A percentile compares a stretch with the other conserved stretches of the same genome.
phyloP scores from a whole-genome alignment of 2,329 filamentous ascomycete genomes.

The Epichloe sp. region DNA sequence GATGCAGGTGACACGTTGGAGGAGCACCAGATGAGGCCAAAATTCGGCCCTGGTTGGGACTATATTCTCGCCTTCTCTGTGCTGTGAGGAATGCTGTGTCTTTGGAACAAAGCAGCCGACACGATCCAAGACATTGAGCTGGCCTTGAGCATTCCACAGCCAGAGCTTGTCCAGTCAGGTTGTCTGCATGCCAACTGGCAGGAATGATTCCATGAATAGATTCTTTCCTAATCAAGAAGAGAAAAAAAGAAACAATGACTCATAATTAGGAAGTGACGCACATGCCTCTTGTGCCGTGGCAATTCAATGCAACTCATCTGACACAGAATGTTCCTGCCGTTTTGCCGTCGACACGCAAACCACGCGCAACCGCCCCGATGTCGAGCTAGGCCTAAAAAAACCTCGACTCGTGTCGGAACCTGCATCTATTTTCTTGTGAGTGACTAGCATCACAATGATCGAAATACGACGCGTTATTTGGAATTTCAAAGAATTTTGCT shows the following conservation, averaged over 20 bases:
- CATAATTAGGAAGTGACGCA: too few species aligned
- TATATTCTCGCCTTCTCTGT: neutral
- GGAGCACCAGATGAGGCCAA: neutral
- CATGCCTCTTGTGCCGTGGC: too few species aligned
- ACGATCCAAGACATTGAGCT: neutral
- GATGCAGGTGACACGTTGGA: neutral
- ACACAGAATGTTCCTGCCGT: too few species aligned
- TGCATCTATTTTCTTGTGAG: neutral
- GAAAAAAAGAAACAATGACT: neutral
- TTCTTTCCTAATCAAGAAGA: neutral
- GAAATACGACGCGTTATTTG: neutral
- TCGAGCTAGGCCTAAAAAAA: too few species aligned
- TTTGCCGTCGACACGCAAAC: too few species aligned
- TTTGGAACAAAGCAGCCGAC: neutral
- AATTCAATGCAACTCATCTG: too few species aligned
- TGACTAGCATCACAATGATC: too few species aligned
- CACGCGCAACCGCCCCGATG: too few species aligned
- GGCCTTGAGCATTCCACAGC: neutral
- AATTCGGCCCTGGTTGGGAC: neutral
- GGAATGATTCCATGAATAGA: too few species aligned
- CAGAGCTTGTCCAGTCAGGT: neutral
- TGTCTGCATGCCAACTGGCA: too few species aligned
- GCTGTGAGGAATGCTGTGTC: neutral
- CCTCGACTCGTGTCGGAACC: too few species aligned
- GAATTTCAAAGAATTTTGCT: neutral